Base-by-base conservation (phyloP, 139 green algal genomes). In the Tetraselmis chui region DNA sequence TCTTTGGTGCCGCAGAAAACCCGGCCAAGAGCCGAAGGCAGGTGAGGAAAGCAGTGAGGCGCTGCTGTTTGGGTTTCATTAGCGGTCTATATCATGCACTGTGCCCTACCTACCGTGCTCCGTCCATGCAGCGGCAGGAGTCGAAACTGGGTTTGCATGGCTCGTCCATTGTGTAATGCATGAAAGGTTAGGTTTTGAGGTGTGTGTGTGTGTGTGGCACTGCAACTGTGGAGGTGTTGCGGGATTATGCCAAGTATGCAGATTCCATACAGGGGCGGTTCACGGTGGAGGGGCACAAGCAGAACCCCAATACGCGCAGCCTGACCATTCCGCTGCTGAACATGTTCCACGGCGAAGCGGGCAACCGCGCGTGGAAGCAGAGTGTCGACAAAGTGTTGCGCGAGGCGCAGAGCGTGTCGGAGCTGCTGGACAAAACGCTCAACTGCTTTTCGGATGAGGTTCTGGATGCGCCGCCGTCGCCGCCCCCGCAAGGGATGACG, bases 261-360 rank as follows among this genome's bases (percentile, higher is more conserved):
- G 94, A 97, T 58, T 31, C n/a, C 26, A 88, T 96, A 83, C 26
- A 93, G 23, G 91, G 90, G n/a, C 77, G 74, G 2, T 78, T 88
- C 23, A 89, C 90, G 80, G 27, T 76, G 2, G 88, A 92, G 31
- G 90, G 90, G 1, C 81, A 88, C 75, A 67, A 67, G 45, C 28
- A 76, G 26, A 83, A 89, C 23, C 92, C 91, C 28, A 91, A 81
- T 75, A 85, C 96, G 45, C 89, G 94, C 76, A 84, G 86, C 0
- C 76, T 97, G 22, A 83, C 94, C 29, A 93, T 93, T 83, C 94
- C 94, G 26, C 82, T 97, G 67, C 86, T 97, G n/a, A 92, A 92
- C 81, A 84, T 98, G 29, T 97, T 97, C 80, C 88, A 95, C 78
- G 91, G 89, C 1, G 92, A 95, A 84, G 79, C 81, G 0, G 86